phyloP scores from a whole-genome alignment of 352 stramenopile genomes.

The Pythium aristosporum region DNA sequence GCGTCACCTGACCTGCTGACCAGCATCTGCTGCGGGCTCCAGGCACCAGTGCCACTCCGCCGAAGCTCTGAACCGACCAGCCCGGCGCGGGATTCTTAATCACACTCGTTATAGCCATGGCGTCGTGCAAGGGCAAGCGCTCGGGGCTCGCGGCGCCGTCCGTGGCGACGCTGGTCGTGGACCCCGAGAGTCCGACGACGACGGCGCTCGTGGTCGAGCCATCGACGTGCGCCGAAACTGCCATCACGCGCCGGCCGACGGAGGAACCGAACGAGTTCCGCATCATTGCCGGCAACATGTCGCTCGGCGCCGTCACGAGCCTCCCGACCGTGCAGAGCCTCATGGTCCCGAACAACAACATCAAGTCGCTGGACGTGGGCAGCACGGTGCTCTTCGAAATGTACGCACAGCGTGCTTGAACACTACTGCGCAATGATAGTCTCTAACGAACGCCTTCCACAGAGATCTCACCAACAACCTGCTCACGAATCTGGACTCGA shows the following conservation, averaged over 20 bases:
- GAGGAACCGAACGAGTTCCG: slow-evolving; percentile 9
- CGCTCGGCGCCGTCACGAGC: slow-evolving; percentile 15
- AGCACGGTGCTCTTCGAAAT: slow-evolving; percentile 40
- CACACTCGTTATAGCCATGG: neutral
- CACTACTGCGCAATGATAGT: neutral
- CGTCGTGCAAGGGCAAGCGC: slow-evolving; percentile 7
- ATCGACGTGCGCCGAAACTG: slow-evolving; percentile 3
- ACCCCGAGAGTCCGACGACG: slow-evolving; percentile 1
- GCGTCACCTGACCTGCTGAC: neutral
- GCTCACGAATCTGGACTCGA: slow-evolving; percentile 27
- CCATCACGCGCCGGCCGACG: neutral
- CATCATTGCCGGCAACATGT: slow-evolving; percentile 11
- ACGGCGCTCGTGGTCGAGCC: slow-evolving; percentile 11
- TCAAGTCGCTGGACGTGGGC: slow-evolving; percentile 35
- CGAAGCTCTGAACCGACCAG: neutral
- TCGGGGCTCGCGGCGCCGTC: slow-evolving; percentile 14
- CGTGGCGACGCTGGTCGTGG: slow-evolving; percentile 10
- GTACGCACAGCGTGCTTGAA: slow-evolving; percentile 21
- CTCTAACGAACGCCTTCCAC: neutral
- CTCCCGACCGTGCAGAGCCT: slow-evolving; percentile 16
- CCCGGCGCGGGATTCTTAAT: neutral
- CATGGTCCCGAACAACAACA: slow-evolving; percentile 32
- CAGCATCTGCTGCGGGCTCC: too few species aligned
- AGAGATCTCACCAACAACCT: slow-evolving; percentile 38
- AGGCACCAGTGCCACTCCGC: too few species aligned